These are phyloP conservation scores for Euphrasia confusa DNA, from an alignment of 257 asterid species.

Conservation along the genomic window DNA sequence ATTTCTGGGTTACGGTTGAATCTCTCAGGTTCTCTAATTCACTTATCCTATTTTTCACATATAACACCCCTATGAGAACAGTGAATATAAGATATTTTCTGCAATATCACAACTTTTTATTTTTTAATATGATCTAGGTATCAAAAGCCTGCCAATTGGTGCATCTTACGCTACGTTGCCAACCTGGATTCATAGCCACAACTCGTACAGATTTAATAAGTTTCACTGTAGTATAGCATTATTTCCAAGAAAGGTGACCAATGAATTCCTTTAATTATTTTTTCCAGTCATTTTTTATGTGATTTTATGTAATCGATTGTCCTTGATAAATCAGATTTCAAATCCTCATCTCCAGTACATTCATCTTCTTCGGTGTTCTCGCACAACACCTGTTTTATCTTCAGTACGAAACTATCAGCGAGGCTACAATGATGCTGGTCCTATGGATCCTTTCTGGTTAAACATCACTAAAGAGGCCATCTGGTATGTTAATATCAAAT, in stretches of 20 bases:
- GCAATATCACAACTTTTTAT: background rate
- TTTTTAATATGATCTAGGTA: slow-evolving; percentile 27
- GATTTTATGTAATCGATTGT: slow-evolving; percentile 16
- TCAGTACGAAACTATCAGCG: slow-evolving; percentile 53
- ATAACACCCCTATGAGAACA: background rate
- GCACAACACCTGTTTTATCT: slow-evolving; percentile 26
- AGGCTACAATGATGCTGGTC: slow-evolving; percentile 34
- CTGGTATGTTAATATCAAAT: slow-evolving; percentile 36
- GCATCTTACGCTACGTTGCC: slow-evolving; percentile 27
- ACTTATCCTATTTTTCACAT: background rate
- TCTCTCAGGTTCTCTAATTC: slow-evolving; percentile 34
- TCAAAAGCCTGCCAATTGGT: slow-evolving; percentile 25
- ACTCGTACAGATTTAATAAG: slow-evolving; percentile 26
- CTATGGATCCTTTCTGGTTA: slow-evolving; percentile 49
- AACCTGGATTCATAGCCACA: slow-evolving; percentile 19
- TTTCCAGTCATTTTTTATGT: slow-evolving; percentile 8
- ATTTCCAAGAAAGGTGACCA: slow-evolving; percentile 33
- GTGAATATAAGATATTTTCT: slow-evolving; percentile 7
- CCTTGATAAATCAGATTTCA: slow-evolving; percentile 26
- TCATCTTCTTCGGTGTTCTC: slow-evolving; percentile 21
- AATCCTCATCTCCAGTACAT: slow-evolving; percentile 21
- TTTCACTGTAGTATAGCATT: slow-evolving; percentile 14
- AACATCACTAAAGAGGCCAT: slow-evolving; percentile 33
- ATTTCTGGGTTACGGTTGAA: slow-evolving; percentile 24
- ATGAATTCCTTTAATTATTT: slow-evolving; percentile 5